A percentile compares a stretch with the other conserved stretches of the same genome.
Conservation (phyloP, 108 stramenopile species). For the Skeletonema marinoi region DNA sequence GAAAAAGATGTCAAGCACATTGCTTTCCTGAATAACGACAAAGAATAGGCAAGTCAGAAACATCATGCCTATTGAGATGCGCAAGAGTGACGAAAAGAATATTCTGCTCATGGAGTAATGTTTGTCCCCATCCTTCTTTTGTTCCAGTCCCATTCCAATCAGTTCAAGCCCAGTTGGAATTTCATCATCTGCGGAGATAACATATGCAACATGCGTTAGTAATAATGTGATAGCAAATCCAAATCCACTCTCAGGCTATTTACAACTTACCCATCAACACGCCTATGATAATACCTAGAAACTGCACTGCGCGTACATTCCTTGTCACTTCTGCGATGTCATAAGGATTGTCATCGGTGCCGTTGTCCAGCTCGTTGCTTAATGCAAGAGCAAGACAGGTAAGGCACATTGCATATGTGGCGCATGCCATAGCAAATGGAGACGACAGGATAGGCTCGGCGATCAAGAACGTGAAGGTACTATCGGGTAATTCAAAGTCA, state of each 20-base stretch:
- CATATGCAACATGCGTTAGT: not conserved
- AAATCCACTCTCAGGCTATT: not conserved
- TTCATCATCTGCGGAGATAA: conserved; percentile 4
- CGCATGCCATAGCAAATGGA: conserved; percentile 16
- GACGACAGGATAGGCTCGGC: conserved; percentile 16
- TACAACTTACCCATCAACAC: not conserved
- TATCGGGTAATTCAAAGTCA: conserved; percentile 23
- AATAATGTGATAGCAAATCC: not conserved
- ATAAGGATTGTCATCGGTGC: conserved; percentile 20
- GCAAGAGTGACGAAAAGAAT: conserved; percentile 7
- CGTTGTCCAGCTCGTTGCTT: conserved; percentile 26
- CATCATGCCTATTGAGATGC: conserved; percentile 5
- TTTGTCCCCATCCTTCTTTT: not conserved
- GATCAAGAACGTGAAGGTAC: conserved; percentile 36
- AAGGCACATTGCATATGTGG: conserved; percentile 7
- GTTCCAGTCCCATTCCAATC: conserved; percentile 11
- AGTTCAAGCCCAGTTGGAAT: conserved; percentile 18
- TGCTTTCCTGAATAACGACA: conserved; percentile 9
- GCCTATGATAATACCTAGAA: conserved; percentile 26
- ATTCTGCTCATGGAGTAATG: not conserved
- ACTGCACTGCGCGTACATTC: conserved; percentile 30
- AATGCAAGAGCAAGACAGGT: conserved; percentile 30
- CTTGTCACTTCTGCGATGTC: conserved; percentile 21
- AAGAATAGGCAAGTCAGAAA: conserved; percentile 9
- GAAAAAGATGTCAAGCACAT: conserved; percentile 18